Evolutionary conservation across 805 yeast species (phyloP).

Genomic region (Schwanniomyces pseudopolymorphus): DNA sequence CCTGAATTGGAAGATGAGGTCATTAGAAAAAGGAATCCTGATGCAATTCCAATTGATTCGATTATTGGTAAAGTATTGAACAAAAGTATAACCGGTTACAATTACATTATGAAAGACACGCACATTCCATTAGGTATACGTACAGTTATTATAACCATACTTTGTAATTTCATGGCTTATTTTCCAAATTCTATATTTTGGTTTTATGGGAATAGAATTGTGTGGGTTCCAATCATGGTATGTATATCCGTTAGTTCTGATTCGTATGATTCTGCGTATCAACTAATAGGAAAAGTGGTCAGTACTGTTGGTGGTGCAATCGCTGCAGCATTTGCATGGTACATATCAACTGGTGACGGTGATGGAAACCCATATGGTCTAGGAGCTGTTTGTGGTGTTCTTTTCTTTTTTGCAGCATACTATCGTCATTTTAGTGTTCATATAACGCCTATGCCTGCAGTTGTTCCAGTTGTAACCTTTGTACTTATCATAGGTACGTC

Average conservation of each 20-base stretch:
- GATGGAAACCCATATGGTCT: slow-evolving; percentile 33
- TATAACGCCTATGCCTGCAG: slow-evolving; percentile 22
- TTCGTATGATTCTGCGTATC: slow-evolving; percentile 2
- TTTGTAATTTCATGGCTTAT: neutral
- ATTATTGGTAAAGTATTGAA: slow-evolving; percentile 20
- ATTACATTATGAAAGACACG: slow-evolving; percentile 10
- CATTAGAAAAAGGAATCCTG: slow-evolving; percentile 24
- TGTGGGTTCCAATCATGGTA: slow-evolving; percentile 5
- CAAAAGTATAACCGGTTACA: slow-evolving; percentile 15
- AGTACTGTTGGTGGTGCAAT: slow-evolving; percentile 3
- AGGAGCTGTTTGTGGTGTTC: slow-evolving; percentile 25
- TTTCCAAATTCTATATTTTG: neutral
- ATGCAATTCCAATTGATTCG: slow-evolving; percentile 23
- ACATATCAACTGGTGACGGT: slow-evolving; percentile 32
- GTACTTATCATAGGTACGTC: slow-evolving; percentile 33
- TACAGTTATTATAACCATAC: slow-evolving; percentile 4
- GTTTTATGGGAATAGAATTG: slow-evolving; percentile 1
- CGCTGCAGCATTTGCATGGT: slow-evolving; percentile 25
- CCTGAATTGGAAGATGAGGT: slow-evolving; percentile 7
- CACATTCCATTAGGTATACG: neutral
- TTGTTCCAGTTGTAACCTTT: slow-evolving; percentile 26
- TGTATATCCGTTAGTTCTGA: slow-evolving; percentile 2
- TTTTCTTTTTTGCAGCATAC: slow-evolving; percentile 19
- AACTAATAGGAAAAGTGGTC: neutral
- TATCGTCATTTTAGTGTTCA: slow-evolving; percentile 33